A percentile compares a stretch with the other conserved stretches of the same genome.
Conservation (phyloP, 306 rosid species). For the Castanea mollissima region DNA sequence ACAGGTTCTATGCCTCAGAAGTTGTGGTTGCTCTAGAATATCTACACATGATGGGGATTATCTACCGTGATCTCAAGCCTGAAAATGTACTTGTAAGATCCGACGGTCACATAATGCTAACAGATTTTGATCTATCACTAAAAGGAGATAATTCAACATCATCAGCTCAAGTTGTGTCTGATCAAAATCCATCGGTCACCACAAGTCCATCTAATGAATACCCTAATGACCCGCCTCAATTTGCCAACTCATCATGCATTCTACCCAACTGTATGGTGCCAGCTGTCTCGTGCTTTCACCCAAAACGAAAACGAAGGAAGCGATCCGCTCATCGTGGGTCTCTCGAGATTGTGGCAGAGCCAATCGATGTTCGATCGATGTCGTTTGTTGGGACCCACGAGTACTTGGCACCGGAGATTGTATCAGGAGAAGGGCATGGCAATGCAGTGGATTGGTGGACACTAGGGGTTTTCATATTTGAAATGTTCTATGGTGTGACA, state of each 20-base stretch:
- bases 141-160: constrained; percentile 46
- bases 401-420: constrained; percentile 59
- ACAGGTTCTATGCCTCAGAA: constrained; percentile 52
- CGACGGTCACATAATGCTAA: constrained; percentile 62
- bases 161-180: constrained; percentile 42
- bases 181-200: constrained; percentile 20
- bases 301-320: constrained; percentile 48
- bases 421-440: constrained; percentile 77
- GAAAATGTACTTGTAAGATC: constrained; percentile 52
- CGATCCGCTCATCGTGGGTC: constrained; percentile 22
- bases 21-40: constrained; percentile 53
- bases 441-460: constrained; percentile 90
- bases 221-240: constrained; percentile 34
- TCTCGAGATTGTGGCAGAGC: constrained; percentile 63
- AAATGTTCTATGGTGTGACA: constrained; percentile 65
- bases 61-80: constrained; percentile 61
- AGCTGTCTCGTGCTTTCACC: constrained; percentile 58
- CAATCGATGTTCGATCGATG: constrained; percentile 64
- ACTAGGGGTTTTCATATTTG: constrained; percentile 56
- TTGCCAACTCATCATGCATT: constrained; percentile 61
- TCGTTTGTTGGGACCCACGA: constrained; percentile 82
- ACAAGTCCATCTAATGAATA: background rate
- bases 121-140: constrained; percentile 69
- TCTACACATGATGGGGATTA: constrained; percentile 56
- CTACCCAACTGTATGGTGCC: constrained; percentile 66